These are phyloP conservation scores for Rhizomucor miehei DNA, from an alignment of 371 early-diverging fungal genomes.

Conservation along the genomic window DNA sequence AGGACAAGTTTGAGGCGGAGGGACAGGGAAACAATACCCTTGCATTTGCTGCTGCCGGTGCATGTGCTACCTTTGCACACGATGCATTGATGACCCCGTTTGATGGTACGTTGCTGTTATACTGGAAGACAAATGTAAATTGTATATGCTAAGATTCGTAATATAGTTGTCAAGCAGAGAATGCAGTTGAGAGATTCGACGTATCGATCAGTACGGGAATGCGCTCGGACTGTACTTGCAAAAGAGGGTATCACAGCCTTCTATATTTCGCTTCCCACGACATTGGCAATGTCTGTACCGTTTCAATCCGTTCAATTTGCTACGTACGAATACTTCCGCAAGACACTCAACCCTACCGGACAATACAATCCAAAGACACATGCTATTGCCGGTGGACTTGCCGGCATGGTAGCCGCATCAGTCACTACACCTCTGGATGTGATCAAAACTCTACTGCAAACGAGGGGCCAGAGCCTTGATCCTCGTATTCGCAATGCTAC, in stretches of 20 bases:
- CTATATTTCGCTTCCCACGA: constrained; percentile 92
- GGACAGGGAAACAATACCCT: constrained; percentile 59
- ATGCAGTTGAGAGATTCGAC: constrained; percentile 83
- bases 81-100: constrained; percentile 95
- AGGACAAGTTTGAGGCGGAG: constrained; percentile 52
- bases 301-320: constrained; percentile 92
- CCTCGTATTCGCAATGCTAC: constrained; percentile 62
- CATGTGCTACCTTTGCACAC: constrained; percentile 83
- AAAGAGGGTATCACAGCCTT: constrained; percentile 85
- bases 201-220: constrained; percentile 66
- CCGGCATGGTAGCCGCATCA: constrained; percentile 88
- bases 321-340: constrained; percentile 82
- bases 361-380: constrained; percentile 85
- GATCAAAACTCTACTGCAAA: constrained; percentile 90
- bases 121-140: too few species aligned
- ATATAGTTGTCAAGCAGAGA: constrained; percentile 92
- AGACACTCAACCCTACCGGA: constrained; percentile 72
- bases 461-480: constrained; percentile 75
- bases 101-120: constrained; percentile 61
- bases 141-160: too few species aligned
- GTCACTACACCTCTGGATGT: constrained; percentile 95
- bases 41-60: constrained; percentile 81
- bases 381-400: constrained; percentile 82
- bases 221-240: constrained; percentile 60
- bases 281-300: constrained; percentile 88